These are phyloP conservation scores for Mimosa bimucronata DNA, from an alignment of 306 rosid genomes.

Conservation along the genomic window DNA sequence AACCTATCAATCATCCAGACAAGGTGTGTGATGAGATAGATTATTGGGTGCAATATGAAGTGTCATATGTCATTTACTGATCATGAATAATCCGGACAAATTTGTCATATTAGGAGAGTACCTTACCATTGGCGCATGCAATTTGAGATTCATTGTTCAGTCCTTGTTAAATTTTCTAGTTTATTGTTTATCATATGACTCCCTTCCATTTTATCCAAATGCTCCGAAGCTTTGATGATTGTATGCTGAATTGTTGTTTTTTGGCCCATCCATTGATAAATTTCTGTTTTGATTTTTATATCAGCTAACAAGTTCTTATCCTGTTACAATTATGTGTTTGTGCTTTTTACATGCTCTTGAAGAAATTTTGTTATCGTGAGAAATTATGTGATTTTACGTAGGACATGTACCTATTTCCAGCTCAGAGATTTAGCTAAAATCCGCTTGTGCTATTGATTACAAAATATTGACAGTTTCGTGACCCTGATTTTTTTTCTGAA, in stretches of 20 bases:
- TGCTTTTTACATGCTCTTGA: too few relatives aligned
- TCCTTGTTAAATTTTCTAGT: neutral
- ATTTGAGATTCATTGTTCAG: neutral
- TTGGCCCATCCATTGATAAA: slow-evolving; percentile 10
- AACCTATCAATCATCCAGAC: too few relatives aligned
- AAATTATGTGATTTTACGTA: neutral
- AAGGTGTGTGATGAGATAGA: too few relatives aligned
- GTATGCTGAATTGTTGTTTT: slow-evolving; percentile 24
- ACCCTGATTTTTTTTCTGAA: too few relatives aligned
- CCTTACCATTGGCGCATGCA: too few relatives aligned
- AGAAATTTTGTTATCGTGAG: slow-evolving; percentile 12
- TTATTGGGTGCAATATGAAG: too few relatives aligned
- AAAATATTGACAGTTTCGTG: neutral
- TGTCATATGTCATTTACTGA: too few relatives aligned
- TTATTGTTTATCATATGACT: neutral
- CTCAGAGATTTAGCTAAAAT: slow-evolving; percentile 1
- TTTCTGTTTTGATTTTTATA: neutral
- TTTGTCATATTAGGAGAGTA: too few relatives aligned
- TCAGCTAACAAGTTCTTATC: neutral
- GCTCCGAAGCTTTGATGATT: slow-evolving; percentile 10
- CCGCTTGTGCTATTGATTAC: slow-evolving; percentile 9
- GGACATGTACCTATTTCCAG: neutral
- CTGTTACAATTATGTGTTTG: too few relatives aligned
- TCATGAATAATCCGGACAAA: too few relatives aligned
- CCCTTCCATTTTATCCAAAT: slow-evolving; percentile 9